These are phyloP conservation scores for Moricandia arvensis DNA, from an alignment of 345 rosid species.

Conservation along the genomic window DNA sequence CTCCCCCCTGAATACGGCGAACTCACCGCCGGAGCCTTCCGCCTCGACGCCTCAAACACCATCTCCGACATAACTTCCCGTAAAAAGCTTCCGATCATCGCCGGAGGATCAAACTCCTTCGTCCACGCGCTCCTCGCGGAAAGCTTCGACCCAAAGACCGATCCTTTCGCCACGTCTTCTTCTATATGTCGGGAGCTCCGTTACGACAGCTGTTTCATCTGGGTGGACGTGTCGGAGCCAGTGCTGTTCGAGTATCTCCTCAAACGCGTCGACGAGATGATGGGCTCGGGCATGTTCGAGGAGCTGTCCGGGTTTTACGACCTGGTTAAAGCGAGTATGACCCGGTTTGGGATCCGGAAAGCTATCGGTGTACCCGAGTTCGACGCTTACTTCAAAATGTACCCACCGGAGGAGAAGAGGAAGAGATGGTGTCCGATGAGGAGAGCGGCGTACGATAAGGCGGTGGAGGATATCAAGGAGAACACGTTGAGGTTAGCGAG, in stretches of 20 bases:
- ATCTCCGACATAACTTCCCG: background rate
- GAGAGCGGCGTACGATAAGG: conserved; percentile 54
- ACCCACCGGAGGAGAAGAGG: background rate
- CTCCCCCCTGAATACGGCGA: background rate
- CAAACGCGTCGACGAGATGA: conserved; percentile 85
- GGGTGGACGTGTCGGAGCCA: conserved; percentile 72
- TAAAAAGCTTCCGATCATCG: background rate
- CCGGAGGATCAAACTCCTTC: background rate
- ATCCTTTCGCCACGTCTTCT: background rate
- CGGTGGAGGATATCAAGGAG: conserved; percentile 67
- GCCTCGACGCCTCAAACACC: background rate
- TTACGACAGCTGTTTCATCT: conserved; percentile 56
- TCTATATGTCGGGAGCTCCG: background rate
- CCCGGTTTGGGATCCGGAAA: background rate
- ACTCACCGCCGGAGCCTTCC: background rate
- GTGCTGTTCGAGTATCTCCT: conserved; percentile 59
- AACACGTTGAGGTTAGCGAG: conserved; percentile 79
- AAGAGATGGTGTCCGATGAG: conserved; percentile 20
- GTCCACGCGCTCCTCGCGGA: background rate
- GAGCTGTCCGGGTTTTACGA: conserved; percentile 56
- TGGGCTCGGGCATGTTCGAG: conserved; percentile 73
- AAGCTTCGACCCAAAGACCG: background rate
- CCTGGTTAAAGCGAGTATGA: conserved; percentile 34
- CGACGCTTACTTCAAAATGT: conserved; percentile 45
- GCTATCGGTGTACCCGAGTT: conserved; percentile 61